Conservation (phyloP, 495 filamentous ascomycete genomes). For the Lasiosphaeria hispida region DNA sequence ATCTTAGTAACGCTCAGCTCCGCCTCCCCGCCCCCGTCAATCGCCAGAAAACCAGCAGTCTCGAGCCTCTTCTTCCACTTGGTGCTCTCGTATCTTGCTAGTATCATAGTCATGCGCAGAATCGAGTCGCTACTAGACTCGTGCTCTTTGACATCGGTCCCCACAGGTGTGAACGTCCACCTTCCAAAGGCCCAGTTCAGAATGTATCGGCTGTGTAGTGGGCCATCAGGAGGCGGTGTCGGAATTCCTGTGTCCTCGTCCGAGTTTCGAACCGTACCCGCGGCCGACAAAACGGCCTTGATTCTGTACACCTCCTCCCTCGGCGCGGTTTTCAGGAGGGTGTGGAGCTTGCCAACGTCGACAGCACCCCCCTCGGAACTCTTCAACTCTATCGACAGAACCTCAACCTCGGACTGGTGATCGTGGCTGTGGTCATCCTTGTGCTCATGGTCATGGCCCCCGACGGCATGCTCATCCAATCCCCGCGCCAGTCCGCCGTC, state of each 20-base stretch:
- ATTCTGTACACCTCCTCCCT: constrained; percentile 95
- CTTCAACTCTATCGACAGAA: constrained; percentile 69
- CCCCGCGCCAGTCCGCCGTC: constrained; percentile 73
- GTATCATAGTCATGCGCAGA: constrained; percentile 77
- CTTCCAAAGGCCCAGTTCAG: constrained; percentile 97
- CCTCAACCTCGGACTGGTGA: constrained; percentile 81
- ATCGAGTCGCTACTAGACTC: constrained; percentile 47
- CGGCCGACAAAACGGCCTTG: constrained; percentile 75
- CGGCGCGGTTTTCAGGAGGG: constrained; percentile 64
- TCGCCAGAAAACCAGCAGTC: constrained; percentile 54
- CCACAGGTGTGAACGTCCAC: constrained; percentile 78
- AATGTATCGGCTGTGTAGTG: constrained; percentile 58
- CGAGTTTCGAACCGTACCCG: constrained; percentile 56
- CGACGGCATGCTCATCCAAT: constrained; percentile 39
- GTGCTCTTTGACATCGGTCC: constrained; percentile 42
- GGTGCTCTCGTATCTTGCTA: constrained; percentile 77
- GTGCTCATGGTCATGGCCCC: constrained; percentile 28
- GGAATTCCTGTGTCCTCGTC: constrained; percentile 44
- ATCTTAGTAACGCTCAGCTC: constrained; percentile 46
- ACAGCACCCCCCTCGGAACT: constrained; percentile 40
- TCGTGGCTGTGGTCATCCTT: constrained; percentile 33
- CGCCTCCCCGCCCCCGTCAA: constrained; percentile 39
- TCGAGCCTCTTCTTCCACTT: constrained; percentile 90
- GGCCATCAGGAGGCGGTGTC: constrained; percentile 5
- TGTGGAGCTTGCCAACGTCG: constrained; percentile 62